These are phyloP conservation scores for Leccinum subtestaceum DNA, from an alignment of 768 basidiomycete species.

Conservation along the genomic window DNA sequence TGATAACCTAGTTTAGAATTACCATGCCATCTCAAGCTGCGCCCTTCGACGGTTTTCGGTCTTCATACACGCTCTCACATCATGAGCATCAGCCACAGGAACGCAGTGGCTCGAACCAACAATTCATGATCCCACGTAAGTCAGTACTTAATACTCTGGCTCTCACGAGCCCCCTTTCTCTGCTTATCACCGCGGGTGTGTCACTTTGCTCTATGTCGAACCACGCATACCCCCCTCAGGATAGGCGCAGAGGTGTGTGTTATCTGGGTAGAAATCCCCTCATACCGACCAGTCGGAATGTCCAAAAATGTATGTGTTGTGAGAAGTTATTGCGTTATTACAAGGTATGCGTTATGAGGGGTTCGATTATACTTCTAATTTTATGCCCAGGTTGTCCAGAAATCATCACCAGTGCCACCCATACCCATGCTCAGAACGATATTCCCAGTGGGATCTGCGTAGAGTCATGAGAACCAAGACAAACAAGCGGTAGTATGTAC, in stretches of 20 bases:
- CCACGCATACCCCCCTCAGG: not conserved
- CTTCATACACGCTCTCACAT: too few species aligned
- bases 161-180: not conserved
- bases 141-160: too few species aligned
- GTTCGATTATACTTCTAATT: not conserved
- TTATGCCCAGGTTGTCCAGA: not conserved
- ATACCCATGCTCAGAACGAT: conserved; percentile 6
- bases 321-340: not conserved
- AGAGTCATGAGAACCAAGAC: not conserved
- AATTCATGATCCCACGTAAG: too few species aligned
- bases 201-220: not conserved
- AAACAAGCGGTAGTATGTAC: not conserved
- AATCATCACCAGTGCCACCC: not conserved
- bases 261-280: not conserved
- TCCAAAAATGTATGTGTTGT: not conserved
- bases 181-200: not conserved
- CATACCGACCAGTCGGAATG: not conserved
- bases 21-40: not conserved
- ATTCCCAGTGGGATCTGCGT: conserved; percentile 22
- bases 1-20: not conserved
- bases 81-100: too few species aligned
- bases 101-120: too few species aligned
- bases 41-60: too few species aligned
- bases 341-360: not conserved
- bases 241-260: not conserved